Base-by-base conservation (phyloP, 2,329 filamentous ascomycete species). In the Colletotrichum australisinense region DNA sequence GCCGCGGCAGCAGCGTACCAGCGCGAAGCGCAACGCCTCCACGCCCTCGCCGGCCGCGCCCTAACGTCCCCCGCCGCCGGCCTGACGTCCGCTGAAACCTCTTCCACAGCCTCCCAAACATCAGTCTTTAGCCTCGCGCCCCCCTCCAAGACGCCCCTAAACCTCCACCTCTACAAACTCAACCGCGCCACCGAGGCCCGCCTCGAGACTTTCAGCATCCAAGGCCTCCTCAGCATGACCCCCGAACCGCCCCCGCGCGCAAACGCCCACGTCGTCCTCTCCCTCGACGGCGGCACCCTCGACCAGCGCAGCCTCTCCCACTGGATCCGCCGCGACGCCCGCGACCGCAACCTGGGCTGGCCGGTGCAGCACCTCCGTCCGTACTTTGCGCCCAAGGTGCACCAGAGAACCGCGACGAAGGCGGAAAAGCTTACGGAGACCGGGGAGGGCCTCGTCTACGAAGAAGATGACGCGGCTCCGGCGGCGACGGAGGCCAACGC, bases 1-100 rank as follows among this genome's bases (percentile, higher is more conserved):
- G 83, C 85, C n/a, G 88, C 91, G 14, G 93, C 93, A 0, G 80
- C 84, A 8, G 85, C 88, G 53, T 95, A 94, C 81, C 87, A 89
- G 66, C 84, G 86, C 28, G 88, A 91, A 73, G 86, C 88, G 0
- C 78, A 81, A 9, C 83, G 87, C 6, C 78, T 79, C 69, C 80
- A 80, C 64, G 74, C 84, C 69, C 74, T 79, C 24, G 82, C 80
- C 52, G 77, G 84, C 16, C 78, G 83, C 63, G 75, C 76, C 26
- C 79, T 83, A 59, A 75, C 79, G 63, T 78, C 78, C 16, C 74
- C 79, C 59, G 80, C 78, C 56, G 72, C 78, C 74, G 63, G 83
- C 79, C 82, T 84, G 3, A 80, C 82, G 4, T 84, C 84, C 11
- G 28, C 72, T 62, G 81, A 86, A 53, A 80, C 86, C 32, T 86